A percentile compares a stretch with the other conserved stretches of the same genome.
Conservation (phyloP, 2,329 filamentous ascomycete species). For the Trichoderma breve region DNA sequence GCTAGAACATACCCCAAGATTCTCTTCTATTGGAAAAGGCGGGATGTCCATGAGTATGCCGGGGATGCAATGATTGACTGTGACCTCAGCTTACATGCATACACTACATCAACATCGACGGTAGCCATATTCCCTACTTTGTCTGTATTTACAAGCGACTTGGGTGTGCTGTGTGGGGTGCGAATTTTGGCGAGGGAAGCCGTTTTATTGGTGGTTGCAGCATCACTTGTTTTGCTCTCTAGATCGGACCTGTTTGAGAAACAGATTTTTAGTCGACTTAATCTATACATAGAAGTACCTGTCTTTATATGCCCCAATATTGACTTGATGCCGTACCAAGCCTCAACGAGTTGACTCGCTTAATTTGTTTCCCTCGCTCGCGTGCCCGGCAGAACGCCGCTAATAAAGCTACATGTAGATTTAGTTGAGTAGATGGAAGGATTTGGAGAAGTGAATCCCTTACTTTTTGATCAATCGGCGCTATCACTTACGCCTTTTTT, state of each 20-base stretch:
- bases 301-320: neutral
- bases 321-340: neutral
- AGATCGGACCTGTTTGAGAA: neutral
- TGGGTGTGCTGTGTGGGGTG: neutral
- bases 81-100: neutral
- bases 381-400: neutral
- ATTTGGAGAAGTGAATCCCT: neutral
- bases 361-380: neutral
- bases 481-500: neutral
- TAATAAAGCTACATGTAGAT: neutral
- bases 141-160: neutral
- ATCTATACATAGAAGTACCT: neutral
- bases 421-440: neutral
- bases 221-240: neutral
- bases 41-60: neutral
- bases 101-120: no score
- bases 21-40: neutral
- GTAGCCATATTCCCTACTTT: neutral
- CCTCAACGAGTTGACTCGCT: neutral
- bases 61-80: neutral
- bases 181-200: neutral
- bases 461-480: neutral
- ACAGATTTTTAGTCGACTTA: neutral
- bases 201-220: neutral
- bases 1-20: neutral